Conservation (phyloP, 208 protist genomes). For the Crithidia fasciculata region DNA sequence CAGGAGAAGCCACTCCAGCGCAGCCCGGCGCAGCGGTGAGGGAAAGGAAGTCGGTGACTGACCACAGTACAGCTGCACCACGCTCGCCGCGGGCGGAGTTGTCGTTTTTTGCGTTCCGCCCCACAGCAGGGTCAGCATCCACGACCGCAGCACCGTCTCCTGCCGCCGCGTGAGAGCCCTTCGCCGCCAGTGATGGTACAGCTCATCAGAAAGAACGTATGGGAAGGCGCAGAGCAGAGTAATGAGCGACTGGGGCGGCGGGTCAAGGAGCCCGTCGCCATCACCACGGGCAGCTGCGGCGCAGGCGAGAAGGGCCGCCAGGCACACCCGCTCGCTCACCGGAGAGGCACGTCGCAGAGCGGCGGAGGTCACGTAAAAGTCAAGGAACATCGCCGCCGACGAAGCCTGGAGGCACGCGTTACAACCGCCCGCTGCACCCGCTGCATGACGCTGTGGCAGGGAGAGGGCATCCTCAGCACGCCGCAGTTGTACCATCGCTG, state of each 20-base stretch:
- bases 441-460: background rate
- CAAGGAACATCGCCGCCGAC: conserved; percentile 20
- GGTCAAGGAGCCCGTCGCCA: background rate
- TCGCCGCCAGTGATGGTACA: conserved; percentile 27
- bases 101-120: background rate
- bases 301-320: conserved; percentile 32
- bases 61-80: background rate
- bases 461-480: background rate
- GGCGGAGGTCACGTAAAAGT: conserved; percentile 26
- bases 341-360: conserved; percentile 22
- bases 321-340: conserved; percentile 24
- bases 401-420: background rate
- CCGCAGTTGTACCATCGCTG: conserved; percentile 21
- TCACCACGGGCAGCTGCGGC: background rate
- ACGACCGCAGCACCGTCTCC: conserved; percentile 17
- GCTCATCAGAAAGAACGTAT: conserved; percentile 12
- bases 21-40: conserved; percentile 10
- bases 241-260: background rate
- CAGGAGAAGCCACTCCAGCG: conserved; percentile 19
- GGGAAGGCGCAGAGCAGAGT: conserved; percentile 30
- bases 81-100: background rate
- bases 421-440: no score
- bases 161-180: conserved; percentile 3
- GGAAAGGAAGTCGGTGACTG: background rate
- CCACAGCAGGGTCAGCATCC: conserved; percentile 15